These are phyloP conservation scores for Sanghuangporus baumii DNA, from an alignment of 1,284 basidiomycete species.

Conservation along the genomic window DNA sequence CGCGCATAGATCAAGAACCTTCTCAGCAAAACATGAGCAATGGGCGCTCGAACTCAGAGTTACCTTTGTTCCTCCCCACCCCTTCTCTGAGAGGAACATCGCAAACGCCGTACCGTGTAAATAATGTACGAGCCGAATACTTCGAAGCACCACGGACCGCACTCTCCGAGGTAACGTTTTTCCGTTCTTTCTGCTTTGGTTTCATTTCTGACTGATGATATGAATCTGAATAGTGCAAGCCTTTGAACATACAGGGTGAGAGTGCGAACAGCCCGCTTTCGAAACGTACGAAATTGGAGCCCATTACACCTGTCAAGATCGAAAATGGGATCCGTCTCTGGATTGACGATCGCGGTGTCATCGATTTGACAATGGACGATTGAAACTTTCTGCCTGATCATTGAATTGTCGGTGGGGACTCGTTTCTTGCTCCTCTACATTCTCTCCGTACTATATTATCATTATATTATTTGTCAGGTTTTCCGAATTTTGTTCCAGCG, in stretches of 20 bases:
- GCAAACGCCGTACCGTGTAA: not conserved
- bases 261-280: not conserved
- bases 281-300: not conserved
- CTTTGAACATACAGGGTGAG: not conserved
- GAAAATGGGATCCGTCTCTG: not conserved
- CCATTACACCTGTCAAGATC: not conserved
- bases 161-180: not conserved
- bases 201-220: not conserved
- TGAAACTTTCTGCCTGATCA: not conserved
- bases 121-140: not conserved
- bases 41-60: not conserved
- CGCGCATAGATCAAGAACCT: not conserved
- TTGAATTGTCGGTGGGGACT: too few species aligned
- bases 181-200: not conserved
- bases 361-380: constrained; percentile 7
- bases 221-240: not conserved
- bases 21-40: not conserved
- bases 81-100: not conserved
- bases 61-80: not conserved
- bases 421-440: too few species aligned
- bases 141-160: not conserved
- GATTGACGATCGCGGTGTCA: not conserved
- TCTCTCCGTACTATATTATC: too few species aligned
- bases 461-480: too few species aligned
- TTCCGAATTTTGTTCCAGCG: too few species aligned